Evolutionary conservation across 192 early-diverging fungal species (phyloP), one percentile per base, ranked within the genome.

Genomic region (Endogone sp.): DNA sequence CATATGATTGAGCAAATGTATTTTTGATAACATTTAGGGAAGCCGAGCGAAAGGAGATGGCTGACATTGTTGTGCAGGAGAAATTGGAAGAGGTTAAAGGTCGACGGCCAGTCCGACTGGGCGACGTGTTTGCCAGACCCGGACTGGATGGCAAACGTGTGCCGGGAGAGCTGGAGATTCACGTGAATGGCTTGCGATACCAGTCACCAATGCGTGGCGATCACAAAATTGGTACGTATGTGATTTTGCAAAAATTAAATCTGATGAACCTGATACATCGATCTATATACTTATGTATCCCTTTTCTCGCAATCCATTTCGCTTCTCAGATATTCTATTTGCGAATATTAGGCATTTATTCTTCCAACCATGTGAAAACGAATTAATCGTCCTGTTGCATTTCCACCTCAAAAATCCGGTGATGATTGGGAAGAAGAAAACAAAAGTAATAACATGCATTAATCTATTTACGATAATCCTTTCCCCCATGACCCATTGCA

Each of bases 341-440:
- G 94, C 91, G 82, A 99, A 99, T 77, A 91, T 99, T 71, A 91
- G 94, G 71, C 98, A 99, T 73, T 68, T 99, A 61, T 94, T 98
- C 77, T 99, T 96, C 84, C 98, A 99, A 75, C 95, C 96, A 25
- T 99, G 96, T 80, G 98, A 99, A 71, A 85, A 91, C 65, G 98
- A 99, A 79, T 79, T 98, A 56, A 86, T 98, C 72, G 96, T 99
- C 24, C 72, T 99, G 31, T 81, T 99, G 64, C 98, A 99, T 72
- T 82, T 96, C 27, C 96, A 99, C 62, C 87, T 99, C 28, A 95
- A 94, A 77, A 93, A 98, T 80, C 94, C 94, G 4, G 92, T 99
- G 66, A 93, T 99, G 88, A 90, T 98, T 77, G 95, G 95, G 55
- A 97, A 98, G 82, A 97, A 96, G 84, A 99, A 98, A 79, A 95